phyloP scores from a whole-genome alignment of 441 rosid genomes.

The Bruguiera hainesii region DNA sequence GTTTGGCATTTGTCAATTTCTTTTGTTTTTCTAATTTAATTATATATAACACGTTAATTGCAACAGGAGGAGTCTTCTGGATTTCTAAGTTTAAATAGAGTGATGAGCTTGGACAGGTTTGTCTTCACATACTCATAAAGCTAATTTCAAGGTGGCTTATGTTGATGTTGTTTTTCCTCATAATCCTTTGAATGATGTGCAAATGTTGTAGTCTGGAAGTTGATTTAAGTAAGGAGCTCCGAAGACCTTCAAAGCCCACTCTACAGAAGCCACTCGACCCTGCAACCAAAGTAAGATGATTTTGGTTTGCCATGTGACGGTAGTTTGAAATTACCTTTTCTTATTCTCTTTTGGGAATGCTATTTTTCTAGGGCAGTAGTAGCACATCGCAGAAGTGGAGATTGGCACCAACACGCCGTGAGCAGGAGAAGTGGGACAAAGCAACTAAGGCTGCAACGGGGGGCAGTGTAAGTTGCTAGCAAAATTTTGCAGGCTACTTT shows the following conservation, averaged over 20 bases:
- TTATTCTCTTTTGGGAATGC: slow-evolving; percentile 11
- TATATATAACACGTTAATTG: background rate
- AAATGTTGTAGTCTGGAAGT: slow-evolving; percentile 52
- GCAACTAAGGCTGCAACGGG: slow-evolving; percentile 77
- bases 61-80: slow-evolving; percentile 72
- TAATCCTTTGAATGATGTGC: slow-evolving; percentile 9
- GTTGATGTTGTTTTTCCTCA: background rate
- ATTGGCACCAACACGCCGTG: slow-evolving; percentile 63
- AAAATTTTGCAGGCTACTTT: slow-evolving; percentile 7
- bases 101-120: slow-evolving; percentile 83
- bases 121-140: slow-evolving; percentile 6
- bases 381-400: slow-evolving; percentile 48
- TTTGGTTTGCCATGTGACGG: slow-evolving; percentile 8
- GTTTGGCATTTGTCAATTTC: background rate
- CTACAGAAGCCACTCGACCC: slow-evolving; percentile 28
- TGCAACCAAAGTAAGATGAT: slow-evolving; percentile 38
- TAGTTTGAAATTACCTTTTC: slow-evolving; percentile 1
- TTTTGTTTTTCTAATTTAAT: background rate
- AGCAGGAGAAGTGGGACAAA: slow-evolving; percentile 88
- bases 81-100: slow-evolving; percentile 77
- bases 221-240: slow-evolving; percentile 76
- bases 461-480: slow-evolving; percentile 56
- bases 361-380: slow-evolving; percentile 35
- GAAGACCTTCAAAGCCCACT: slow-evolving; percentile 35
- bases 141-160: slow-evolving; percentile 7